phyloP scores from a whole-genome alignment of 2,329 filamentous ascomycete species.

The Ophiostoma ips region DNA sequence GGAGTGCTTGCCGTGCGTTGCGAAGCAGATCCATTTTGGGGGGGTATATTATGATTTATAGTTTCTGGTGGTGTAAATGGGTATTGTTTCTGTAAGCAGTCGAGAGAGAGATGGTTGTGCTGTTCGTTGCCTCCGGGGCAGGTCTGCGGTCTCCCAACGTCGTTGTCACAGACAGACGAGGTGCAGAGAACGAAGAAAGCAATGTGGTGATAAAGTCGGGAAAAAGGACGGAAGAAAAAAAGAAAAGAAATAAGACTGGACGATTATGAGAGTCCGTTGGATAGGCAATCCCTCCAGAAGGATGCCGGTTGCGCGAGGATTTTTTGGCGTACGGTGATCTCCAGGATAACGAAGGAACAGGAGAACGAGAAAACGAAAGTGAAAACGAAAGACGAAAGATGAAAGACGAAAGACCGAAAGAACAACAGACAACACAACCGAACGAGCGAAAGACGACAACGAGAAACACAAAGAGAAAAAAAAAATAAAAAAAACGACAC shows the following conservation, averaged over 20 bases:
- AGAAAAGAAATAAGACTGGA: too few species aligned
- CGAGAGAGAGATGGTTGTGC: too few species aligned
- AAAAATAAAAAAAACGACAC: not conserved
- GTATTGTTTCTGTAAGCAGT: too few species aligned
- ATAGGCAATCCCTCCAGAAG: too few species aligned
- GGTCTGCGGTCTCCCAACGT: not conserved
- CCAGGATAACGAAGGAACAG: too few species aligned
- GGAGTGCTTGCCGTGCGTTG: slow-evolving; percentile 12
- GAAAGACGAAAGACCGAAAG: not conserved
- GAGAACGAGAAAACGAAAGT: not conserved
- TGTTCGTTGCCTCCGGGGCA: not conserved
- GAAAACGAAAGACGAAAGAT: not conserved
- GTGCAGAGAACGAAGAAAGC: not conserved
- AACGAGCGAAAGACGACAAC: not conserved
- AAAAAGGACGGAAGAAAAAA: not conserved
- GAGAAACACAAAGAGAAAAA: too few species aligned
- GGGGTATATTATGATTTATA: too few species aligned
- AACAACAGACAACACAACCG: not conserved
- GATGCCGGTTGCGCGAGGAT: too few species aligned
- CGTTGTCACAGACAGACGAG: not conserved
- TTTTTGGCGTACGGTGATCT: too few species aligned
- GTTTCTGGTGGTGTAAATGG: too few species aligned
- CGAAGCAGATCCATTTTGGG: slow-evolving; percentile 12
- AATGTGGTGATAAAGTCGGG: not conserved
- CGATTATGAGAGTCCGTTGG: too few species aligned